Evolutionary conservation across 768 basidiomycete genomes (phyloP).

Genomic region (Harrya chromipes): DNA sequence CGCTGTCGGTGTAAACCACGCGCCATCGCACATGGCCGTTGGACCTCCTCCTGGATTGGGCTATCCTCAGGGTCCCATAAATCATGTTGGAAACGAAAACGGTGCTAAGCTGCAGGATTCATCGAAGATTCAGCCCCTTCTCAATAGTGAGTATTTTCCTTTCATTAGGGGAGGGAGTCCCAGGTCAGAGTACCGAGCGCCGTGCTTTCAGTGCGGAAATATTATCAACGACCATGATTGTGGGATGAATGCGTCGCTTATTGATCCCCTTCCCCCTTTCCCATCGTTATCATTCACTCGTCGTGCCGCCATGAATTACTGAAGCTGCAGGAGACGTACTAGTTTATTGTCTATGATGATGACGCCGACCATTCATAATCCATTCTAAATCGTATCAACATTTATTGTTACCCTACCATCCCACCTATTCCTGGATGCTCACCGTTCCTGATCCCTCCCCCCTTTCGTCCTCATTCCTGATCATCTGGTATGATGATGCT

Average conservation of each 20-base stretch:
- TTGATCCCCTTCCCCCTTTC: conserved; percentile 19
- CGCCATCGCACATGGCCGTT: conserved; percentile 31
- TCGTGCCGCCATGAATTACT: conserved; percentile 27
- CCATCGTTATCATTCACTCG: conserved; percentile 21
- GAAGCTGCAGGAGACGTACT: conserved; percentile 24
- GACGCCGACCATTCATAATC: conserved; percentile 18
- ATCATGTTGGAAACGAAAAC: conserved; percentile 18
- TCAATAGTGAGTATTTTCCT: conserved; percentile 66
- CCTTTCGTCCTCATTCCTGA: conserved; percentile 39
- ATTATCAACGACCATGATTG: conserved; percentile 66
- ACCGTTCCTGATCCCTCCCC: conserved; percentile 32
- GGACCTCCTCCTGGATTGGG: conserved; percentile 71
- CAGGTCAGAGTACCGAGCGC: conserved; percentile 82
- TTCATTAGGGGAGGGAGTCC: conserved; percentile 71
- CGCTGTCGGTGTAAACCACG: conserved; percentile 12
- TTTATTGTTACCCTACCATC: conserved; percentile 6
- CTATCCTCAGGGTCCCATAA: conserved; percentile 36
- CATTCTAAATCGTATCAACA: conserved; percentile 4
- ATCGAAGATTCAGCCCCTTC: conserved; percentile 22
- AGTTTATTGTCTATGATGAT: conserved; percentile 20
- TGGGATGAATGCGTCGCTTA: conserved; percentile 34
- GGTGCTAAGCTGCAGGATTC: conserved; percentile 26
- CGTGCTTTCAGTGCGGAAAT: conserved; percentile 89
- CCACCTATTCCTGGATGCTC: conserved; percentile 12
- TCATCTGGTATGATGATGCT: conserved; percentile 42